Conservation (phyloP, 805 yeast genomes). For the Zygotorulaspora danielsina region DNA sequence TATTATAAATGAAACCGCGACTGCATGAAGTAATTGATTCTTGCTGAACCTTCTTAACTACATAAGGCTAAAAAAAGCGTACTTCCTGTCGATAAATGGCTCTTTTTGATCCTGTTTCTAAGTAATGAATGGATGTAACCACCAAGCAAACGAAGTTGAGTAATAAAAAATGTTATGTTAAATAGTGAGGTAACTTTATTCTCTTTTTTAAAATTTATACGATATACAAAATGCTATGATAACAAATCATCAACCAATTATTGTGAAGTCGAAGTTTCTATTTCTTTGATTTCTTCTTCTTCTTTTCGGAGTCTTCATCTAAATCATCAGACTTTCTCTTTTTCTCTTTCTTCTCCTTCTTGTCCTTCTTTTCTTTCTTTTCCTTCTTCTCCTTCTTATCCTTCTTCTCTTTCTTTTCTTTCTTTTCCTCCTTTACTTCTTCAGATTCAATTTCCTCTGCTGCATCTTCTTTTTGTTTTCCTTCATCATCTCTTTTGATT, state of each 20-base stretch:
- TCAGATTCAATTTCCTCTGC: slow-evolving; percentile 51
- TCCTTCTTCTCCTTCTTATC: slow-evolving; percentile 51
- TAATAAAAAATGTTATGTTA: not conserved
- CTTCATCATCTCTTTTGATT: slow-evolving; percentile 36
- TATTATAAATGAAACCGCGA: no score
- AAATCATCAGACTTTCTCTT: slow-evolving; percentile 34
- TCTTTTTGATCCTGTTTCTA: no score
- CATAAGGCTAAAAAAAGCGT: no score
- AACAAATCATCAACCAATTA: slow-evolving; percentile 6
- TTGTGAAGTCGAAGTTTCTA: slow-evolving; percentile 17
- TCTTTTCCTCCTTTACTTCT: slow-evolving; percentile 58
- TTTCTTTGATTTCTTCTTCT: slow-evolving; percentile 43
- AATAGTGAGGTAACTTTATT: not conserved
- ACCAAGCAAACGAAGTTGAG: no score
- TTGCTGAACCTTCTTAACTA: no score
- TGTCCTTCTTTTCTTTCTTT: slow-evolving; percentile 36
- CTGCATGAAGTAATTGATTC: no score
- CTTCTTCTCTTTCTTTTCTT: slow-evolving; percentile 51
- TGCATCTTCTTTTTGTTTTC: slow-evolving; percentile 47
- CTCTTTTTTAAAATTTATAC: slow-evolving; percentile 8
- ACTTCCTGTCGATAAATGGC: no score
- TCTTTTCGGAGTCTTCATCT: slow-evolving; percentile 33
- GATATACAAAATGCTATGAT: slow-evolving; percentile 16
- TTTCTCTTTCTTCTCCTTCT: slow-evolving; percentile 41
- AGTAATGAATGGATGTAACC: no score